Percentiles rank a stretch among this genome's conserved stretches.
These are phyloP conservation scores for Penicillium sp. DNA, from an alignment of 2,329 filamentous ascomycete genomes.

Conservation along the genomic window DNA sequence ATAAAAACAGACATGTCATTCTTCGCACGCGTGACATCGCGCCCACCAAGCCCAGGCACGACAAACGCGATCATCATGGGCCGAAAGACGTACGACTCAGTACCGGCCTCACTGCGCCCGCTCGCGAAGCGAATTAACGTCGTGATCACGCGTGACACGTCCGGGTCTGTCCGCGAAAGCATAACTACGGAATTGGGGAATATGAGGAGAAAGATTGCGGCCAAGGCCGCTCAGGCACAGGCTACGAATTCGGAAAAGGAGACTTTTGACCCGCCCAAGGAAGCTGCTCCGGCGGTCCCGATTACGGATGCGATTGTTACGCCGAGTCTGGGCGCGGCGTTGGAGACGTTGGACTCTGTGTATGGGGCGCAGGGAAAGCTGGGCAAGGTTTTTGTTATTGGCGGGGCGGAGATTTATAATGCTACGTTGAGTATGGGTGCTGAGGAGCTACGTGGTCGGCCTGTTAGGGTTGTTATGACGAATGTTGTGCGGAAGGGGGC, in stretches of 20 bases:
- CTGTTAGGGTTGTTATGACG: conserved; percentile 42
- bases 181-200: conserved; percentile 37
- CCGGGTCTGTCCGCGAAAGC: conserved; percentile 28
- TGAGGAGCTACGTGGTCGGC: conserved; percentile 4
- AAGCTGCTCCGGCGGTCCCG: conserved; percentile 9
- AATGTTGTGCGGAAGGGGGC: conserved; percentile 32
- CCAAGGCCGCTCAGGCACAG: conserved; percentile 13
- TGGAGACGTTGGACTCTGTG: conserved; percentile 41
- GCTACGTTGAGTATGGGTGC: conserved; percentile 55
- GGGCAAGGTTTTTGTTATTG: conserved; percentile 77
- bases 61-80: conserved; percentile 90
- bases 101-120: conserved; percentile 74
- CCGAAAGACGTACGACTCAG: conserved; percentile 92
- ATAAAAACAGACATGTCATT: conserved; percentile 91
- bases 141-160: conserved; percentile 61
- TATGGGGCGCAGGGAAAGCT: conserved; percentile 33
- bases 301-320: conserved; percentile 50
- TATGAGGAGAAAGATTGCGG: conserved; percentile 25
- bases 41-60: conserved; percentile 34
- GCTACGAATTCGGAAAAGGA: neutral
- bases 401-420: conserved; percentile 80
- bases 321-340: conserved; percentile 57
- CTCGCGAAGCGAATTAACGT: conserved; percentile 78
- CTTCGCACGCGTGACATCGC: conserved; percentile 85
- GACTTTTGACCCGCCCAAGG: neutral